Evolutionary conservation across 163 green algal species (phyloP), one percentile per base, ranked within the genome.

Genomic region (Prototheca stagnorum): DNA sequence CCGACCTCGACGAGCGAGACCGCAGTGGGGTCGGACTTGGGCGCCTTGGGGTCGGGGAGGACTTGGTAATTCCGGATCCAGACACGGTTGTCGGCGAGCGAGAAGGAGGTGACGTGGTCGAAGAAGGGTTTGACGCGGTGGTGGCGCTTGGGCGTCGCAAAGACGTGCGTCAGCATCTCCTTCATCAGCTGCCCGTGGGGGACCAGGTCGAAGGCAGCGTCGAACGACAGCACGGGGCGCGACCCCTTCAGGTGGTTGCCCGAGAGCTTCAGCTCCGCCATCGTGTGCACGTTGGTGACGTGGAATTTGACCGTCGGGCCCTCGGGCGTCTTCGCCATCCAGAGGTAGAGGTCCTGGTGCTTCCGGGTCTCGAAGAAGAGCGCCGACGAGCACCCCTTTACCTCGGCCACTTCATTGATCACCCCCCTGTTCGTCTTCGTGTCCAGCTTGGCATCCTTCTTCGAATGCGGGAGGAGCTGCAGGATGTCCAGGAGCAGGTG

Each of bases 11-110:
- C 81, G 26, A 96, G 65, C 0, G 73, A 77, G 0, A 75, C 58
- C 19, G 66, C 62, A 8, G 77, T 65, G 14, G 68, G 34, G 23
- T 72, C 60, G 7, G 60, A 48, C 61, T 76, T 78, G 57, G 80
- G 80, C 66, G 84, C 88, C 53, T 80, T 74, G 14, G 78, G 51
- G 14, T 75, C 68, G 11, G 78, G 56, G 27, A 88, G 68, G 12
- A 91, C 68, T 74, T 81, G 91, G 74, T 98, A 99, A 72, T 98
- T 99, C 43, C 91, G 70, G 31, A 96, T 70, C 91, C 91, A 98
- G 1, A 99, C 51, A 15, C 78, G 65, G n/a, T 61, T 65, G 56
- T 99, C 91, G n/a, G 79, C 76, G 3, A 88, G 45, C 15, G 64
- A 76, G 66, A 99, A 98, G 31, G 51, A 67, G 22, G 95, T 52